Base-by-base conservation (phyloP, 2,329 filamentous ascomycete species). In the Diplodia seriata region DNA sequence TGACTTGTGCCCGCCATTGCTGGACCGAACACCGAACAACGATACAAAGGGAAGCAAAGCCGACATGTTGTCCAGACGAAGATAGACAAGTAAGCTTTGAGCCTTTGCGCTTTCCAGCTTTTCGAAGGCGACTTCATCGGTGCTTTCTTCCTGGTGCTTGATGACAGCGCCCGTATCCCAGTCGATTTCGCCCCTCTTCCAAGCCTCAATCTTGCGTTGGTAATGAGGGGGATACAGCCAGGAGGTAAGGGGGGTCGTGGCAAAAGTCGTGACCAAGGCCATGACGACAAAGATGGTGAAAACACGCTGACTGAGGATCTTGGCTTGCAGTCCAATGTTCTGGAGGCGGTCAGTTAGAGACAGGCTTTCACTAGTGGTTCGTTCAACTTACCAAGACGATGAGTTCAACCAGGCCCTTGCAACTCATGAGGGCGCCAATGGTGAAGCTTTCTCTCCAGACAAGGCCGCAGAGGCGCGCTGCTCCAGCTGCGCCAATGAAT, bases 221-320 rank as follows among this genome's bases (percentile, higher is more conserved):
- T 93, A 93, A 87, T 85, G 91, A 4, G 87, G 85, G 1, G 93
- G 93, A 71, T 97, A 97, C 7, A 97, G 82, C 64, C 82, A 83
- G 14, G 87, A 85, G 1, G 90, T 91, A 50, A 96, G 80, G 0
- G 93, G 93, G 0, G 93, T 94, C 0, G 93, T 97, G 0, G 88
- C 80, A 68, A 97, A 93, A 0, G 93, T 97, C 0, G 93, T 96
- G 38, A 96, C 83, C 2, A 97, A 83, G 9, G 93, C 93, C 93
- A 97, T 97, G 74, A 97, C 91, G 26, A 97, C 93, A 72, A 97
- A 97, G 66, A 97, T 96, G 64, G 93, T 97, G 74, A 97, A 97
- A 0, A 93, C 96, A 18, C 91, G 84, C 0, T 85, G 85, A 68
- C 91, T 94, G 20, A 97, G 83, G 69, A 97, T 96, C 43, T 87